These are phyloP conservation scores for Gymnopus androsaceus DNA, from an alignment of 1,284 basidiomycete genomes.

Conservation along the genomic window DNA sequence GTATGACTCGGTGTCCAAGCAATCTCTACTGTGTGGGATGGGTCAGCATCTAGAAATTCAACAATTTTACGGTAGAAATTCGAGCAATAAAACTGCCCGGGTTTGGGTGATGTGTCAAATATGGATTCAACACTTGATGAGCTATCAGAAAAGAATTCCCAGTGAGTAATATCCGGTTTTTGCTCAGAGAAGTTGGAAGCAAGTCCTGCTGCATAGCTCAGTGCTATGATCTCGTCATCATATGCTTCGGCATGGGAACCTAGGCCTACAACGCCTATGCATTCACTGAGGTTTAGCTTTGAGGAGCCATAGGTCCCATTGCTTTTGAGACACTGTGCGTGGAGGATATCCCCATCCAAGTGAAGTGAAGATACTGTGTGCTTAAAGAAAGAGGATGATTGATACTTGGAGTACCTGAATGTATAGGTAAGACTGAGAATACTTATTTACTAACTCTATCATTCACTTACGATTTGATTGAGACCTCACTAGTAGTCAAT, in stretches of 20 bases:
- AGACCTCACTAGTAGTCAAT: no score
- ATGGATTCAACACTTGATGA: conserved; percentile 20
- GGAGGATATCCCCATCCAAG: no score
- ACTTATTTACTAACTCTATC: no score
- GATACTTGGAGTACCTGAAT: no score
- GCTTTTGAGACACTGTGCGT: no score
- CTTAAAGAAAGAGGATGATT: no score
- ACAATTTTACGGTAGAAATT: conserved; percentile 19
- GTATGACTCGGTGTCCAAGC: conserved; percentile 30
- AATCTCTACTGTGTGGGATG: conserved; percentile 20
- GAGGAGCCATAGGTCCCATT: no score
- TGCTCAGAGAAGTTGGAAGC: background rate
- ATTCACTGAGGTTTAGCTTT: no score
- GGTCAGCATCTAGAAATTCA: conserved; percentile 22
- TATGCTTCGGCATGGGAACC: conserved; percentile 30
- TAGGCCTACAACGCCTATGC: no score
- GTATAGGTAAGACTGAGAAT: no score
- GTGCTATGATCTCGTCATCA: conserved; percentile 28
- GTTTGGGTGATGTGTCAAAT: conserved; percentile 18
- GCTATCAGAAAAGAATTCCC: conserved; percentile 26
- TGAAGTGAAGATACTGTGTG: no score
- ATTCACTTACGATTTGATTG: no score
- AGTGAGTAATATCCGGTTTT: conserved; percentile 6
- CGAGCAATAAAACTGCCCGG: conserved; percentile 19
- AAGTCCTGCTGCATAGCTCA: background rate